Percentiles rank a stretch among this genome's conserved stretches.
phyloP scores from a whole-genome alignment of 768 basidiomycete genomes.

The Trametes elegans region DNA sequence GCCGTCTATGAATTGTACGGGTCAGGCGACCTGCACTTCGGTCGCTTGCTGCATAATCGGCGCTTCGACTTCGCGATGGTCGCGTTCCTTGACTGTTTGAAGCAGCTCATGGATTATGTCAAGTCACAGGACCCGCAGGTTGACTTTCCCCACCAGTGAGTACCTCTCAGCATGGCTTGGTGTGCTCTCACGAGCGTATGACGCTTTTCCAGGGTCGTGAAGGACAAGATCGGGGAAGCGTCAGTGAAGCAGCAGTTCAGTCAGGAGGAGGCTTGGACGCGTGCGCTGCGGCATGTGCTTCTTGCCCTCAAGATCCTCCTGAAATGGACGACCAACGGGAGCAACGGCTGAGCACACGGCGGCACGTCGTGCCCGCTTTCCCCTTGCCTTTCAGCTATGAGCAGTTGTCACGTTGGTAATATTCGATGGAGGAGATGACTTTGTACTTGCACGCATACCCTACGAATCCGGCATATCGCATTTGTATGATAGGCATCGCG shows the following conservation, averaged over 20 bases:
- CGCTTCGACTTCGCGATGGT: constrained; percentile 97
- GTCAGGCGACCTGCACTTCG: constrained; percentile 88
- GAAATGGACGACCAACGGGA: constrained; percentile 82
- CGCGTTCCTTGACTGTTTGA: constrained; percentile 91
- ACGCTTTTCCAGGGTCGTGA: constrained; percentile 59
- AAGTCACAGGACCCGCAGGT: constrained; percentile 66
- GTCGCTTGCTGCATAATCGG: constrained; percentile 88
- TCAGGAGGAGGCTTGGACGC: constrained; percentile 95
- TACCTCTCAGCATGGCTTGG: constrained; percentile 21
- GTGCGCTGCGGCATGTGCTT: constrained; percentile 87
- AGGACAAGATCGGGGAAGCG: constrained; percentile 95
- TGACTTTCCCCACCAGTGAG: constrained; percentile 88
- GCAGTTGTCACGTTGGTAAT: no score
- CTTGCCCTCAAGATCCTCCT: constrained; percentile 85
- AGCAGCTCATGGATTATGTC: constrained; percentile 87
- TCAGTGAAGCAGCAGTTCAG: constrained; percentile 94
- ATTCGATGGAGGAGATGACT: no score
- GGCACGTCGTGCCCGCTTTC: no score
- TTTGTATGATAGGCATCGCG: background rate
- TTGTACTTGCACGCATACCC: no score
- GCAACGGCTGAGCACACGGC: constrained; percentile 48
- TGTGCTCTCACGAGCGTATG: background rate
- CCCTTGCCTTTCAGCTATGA: no score
- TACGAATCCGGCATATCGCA: background rate
- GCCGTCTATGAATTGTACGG: constrained; percentile 90